A percentile compares a stretch with the other conserved stretches of the same genome.
Conservation (phyloP, 1,139 yeast genomes). For the Nadsonia starkeyi-henricii region DNA sequence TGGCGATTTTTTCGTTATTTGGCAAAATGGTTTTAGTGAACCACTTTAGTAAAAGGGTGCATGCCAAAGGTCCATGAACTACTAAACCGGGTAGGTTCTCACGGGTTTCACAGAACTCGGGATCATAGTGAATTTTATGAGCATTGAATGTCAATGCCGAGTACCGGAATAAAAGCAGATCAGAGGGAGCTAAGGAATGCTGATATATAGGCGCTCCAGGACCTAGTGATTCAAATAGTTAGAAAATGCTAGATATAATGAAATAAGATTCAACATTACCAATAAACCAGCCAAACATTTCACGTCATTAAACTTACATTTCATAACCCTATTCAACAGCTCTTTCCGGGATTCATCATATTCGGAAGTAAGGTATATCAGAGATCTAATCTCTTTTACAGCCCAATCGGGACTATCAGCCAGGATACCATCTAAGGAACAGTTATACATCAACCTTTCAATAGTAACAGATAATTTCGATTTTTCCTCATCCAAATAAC, state of each 20-base stretch:
- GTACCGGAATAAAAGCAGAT: slow-evolving; percentile 37
- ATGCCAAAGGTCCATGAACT: slow-evolving; percentile 73
- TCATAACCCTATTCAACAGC: slow-evolving; percentile 10
- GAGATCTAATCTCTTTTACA: slow-evolving; percentile 19
- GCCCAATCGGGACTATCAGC: slow-evolving; percentile 13
- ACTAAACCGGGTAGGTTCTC: slow-evolving; percentile 53
- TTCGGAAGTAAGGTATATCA: slow-evolving; percentile 19
- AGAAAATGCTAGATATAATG: too few species aligned
- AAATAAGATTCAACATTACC: too few species aligned
- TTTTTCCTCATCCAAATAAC: slow-evolving; percentile 9
- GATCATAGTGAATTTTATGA: slow-evolving; percentile 69
- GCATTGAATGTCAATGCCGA: slow-evolving; percentile 68
- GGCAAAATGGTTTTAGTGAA: slow-evolving; percentile 17
- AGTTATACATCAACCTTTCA: slow-evolving; percentile 17
- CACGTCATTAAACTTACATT: slow-evolving; percentile 9
- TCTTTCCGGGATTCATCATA: slow-evolving; percentile 11
- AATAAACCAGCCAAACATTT: too few species aligned
- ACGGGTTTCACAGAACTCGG: slow-evolving; percentile 31
- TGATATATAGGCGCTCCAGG: slow-evolving; percentile 8
- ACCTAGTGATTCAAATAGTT: neutral
- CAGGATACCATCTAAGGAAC: slow-evolving; percentile 4
- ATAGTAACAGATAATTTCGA: slow-evolving; percentile 19
- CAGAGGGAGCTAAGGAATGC: slow-evolving; percentile 19
- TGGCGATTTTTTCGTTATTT: slow-evolving; percentile 15
- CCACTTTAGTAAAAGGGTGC: slow-evolving; percentile 45